Conservation (phyloP, 805 yeast genomes). For the Candida sakaeoensis region DNA sequence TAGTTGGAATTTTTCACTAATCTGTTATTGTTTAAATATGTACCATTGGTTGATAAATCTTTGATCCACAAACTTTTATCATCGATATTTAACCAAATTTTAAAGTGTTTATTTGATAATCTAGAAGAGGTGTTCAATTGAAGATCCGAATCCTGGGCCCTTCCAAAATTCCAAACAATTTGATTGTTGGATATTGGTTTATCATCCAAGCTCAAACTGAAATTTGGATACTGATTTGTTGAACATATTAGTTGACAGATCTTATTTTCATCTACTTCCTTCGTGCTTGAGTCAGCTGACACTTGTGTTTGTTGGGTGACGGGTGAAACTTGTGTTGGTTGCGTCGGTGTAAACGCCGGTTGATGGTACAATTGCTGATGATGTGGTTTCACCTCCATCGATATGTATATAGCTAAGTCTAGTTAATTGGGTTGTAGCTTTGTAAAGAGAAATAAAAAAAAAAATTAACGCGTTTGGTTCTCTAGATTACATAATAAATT, state of each 20-base stretch:
- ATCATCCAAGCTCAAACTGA: slow-evolving; percentile 16
- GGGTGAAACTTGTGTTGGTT: slow-evolving; percentile 31
- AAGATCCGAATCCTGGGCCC: slow-evolving; percentile 65
- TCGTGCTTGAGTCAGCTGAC: slow-evolving; percentile 28
- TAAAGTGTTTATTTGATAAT: slow-evolving; percentile 70
- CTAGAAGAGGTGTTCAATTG: slow-evolving; percentile 55
- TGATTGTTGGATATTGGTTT: slow-evolving; percentile 20
- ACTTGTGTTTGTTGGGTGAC: slow-evolving; percentile 40
- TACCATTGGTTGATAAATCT: slow-evolving; percentile 90
- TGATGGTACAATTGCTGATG: neutral
- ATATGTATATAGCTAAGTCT: neutral
- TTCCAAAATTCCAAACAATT: slow-evolving; percentile 68
- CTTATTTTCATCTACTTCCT: slow-evolving; percentile 23
- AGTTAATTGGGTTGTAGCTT: neutral
- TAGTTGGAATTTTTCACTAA: slow-evolving; percentile 76
- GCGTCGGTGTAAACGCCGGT: slow-evolving; percentile 13
- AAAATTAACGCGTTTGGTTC: slow-evolving; percentile 1
- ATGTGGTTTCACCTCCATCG: slow-evolving; percentile 4
- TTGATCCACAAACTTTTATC: slow-evolving; percentile 56
- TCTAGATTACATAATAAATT: neutral
- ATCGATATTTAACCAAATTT: slow-evolving; percentile 61
- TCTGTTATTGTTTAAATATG: slow-evolving; percentile 72
- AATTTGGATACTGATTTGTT: slow-evolving; percentile 45
- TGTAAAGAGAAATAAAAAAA: neutral
- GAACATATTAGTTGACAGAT: slow-evolving; percentile 61